These are phyloP conservation scores for Nicotiana paniculata DNA, from an alignment of 257 asterid genomes.

Conservation along the genomic window DNA sequence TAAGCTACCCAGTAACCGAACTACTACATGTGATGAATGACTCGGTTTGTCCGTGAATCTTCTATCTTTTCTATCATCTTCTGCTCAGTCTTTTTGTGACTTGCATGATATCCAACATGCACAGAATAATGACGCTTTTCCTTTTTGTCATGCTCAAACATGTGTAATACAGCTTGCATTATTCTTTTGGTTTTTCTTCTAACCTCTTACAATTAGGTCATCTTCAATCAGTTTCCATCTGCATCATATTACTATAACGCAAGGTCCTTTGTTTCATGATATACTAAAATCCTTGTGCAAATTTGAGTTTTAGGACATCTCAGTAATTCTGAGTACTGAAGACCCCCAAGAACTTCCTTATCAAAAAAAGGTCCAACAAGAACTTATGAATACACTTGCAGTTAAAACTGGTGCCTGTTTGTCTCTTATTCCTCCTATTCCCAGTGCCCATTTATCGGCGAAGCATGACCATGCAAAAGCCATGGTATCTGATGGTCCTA, in stretches of 20 bases:
- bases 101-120: neutral
- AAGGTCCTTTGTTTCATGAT: neutral
- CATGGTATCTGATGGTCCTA: constrained; percentile 19
- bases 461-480: constrained; percentile 16
- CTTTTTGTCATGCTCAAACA: neutral
- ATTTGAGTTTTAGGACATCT: constrained; percentile 41
- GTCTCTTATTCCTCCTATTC: constrained; percentile 65
- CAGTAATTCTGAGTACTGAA: constrained; percentile 74
- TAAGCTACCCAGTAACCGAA: constrained; percentile 91
- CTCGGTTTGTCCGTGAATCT: constrained; percentile 44
- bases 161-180: neutral
- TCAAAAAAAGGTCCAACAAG: constrained; percentile 35
- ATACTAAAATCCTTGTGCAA: neutral
- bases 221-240: neutral
- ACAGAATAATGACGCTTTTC: too few relatives aligned
- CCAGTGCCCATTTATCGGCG: constrained; percentile 25
- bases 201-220: too few relatives aligned
- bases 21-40: constrained; percentile 80
- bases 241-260: neutral
- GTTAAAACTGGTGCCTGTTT: constrained; percentile 62
- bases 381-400: constrained; percentile 68
- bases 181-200: neutral
- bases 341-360: constrained; percentile 17
- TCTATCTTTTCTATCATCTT: neutral
- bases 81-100: neutral